Conservation (phyloP, 2,329 filamentous ascomycete species). For the Monilinia polystroma region DNA sequence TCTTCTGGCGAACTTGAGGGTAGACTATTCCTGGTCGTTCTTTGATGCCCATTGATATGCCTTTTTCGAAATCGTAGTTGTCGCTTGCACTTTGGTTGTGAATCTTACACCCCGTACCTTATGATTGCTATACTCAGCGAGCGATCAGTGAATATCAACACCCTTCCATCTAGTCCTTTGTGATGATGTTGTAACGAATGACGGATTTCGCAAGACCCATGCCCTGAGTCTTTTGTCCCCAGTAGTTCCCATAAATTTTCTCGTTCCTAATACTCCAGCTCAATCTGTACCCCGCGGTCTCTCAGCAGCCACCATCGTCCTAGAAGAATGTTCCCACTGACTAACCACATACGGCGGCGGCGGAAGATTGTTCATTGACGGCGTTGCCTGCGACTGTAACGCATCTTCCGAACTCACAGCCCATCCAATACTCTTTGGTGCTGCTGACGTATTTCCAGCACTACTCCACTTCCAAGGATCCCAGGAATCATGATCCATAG, state of each 20-base stretch:
- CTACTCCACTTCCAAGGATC: constrained; percentile 36
- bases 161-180: neutral
- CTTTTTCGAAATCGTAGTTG: neutral
- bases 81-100: neutral
- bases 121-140: neutral
- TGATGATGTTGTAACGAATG: neutral
- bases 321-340: constrained; percentile 33
- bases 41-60: neutral
- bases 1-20: neutral
- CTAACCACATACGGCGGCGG: constrained; percentile 38
- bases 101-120: too few species aligned
- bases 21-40: neutral
- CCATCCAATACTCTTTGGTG: constrained; percentile 38
- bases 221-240: neutral
- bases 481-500: constrained; percentile 35
- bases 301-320: constrained; percentile 6
- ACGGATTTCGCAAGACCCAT: neutral
- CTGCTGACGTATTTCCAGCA: constrained; percentile 32
- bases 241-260: neutral
- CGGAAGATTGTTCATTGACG: constrained; percentile 2
- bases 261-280: neutral
- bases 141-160: neutral
- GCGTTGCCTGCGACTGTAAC: neutral
- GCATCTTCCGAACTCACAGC: constrained; percentile 34
- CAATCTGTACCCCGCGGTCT: constrained; percentile 31